A percentile compares a stretch with the other conserved stretches of the same genome.
These are phyloP conservation scores for Leptographium wingfieldii DNA, from an alignment of 2,329 filamentous ascomycete species.

Conservation along the genomic window DNA sequence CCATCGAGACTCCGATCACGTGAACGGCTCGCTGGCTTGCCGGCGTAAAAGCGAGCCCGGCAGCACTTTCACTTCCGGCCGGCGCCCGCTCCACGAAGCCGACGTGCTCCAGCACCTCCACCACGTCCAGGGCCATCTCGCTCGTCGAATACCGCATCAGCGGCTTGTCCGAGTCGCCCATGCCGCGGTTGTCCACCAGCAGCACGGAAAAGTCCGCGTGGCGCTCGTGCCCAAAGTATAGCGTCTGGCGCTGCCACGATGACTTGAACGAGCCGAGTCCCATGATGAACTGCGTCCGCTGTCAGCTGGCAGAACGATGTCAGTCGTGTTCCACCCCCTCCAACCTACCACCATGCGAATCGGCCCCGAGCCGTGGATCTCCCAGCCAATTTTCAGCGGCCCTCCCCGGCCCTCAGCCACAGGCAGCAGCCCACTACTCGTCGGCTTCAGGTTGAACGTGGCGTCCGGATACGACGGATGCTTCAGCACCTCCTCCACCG, in stretches of 20 bases:
- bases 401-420: slow-evolving; percentile 62
- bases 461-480: slow-evolving; percentile 56
- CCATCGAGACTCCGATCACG: slow-evolving; percentile 69
- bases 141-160: slow-evolving; percentile 65
- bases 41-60: not conserved
- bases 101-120: slow-evolving; percentile 58
- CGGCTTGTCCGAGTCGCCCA: slow-evolving; percentile 70
- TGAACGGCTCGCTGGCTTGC: slow-evolving; percentile 34
- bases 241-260: slow-evolving; percentile 73
- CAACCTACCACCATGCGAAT: slow-evolving; percentile 58
- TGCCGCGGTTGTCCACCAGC: slow-evolving; percentile 73
- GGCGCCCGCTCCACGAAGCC: slow-evolving; percentile 30
- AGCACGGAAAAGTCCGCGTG: slow-evolving; percentile 58
- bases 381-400: slow-evolving; percentile 64
- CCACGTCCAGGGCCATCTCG: slow-evolving; percentile 68
- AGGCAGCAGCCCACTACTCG: slow-evolving; percentile 43
- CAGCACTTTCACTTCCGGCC: not conserved
- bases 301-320: not conserved
- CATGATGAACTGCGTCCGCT: slow-evolving; percentile 56
- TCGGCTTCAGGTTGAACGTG: slow-evolving; percentile 57
- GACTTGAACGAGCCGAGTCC: slow-evolving; percentile 57
- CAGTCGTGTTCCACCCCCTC: not conserved
- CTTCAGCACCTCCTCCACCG: slow-evolving; percentile 43
- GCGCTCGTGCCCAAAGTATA: slow-evolving; percentile 65
- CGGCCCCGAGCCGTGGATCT: slow-evolving; percentile 65